Base-by-base conservation (phyloP, 2,329 filamentous ascomycete genomes). In the Colletotrichum chlorophyti region DNA sequence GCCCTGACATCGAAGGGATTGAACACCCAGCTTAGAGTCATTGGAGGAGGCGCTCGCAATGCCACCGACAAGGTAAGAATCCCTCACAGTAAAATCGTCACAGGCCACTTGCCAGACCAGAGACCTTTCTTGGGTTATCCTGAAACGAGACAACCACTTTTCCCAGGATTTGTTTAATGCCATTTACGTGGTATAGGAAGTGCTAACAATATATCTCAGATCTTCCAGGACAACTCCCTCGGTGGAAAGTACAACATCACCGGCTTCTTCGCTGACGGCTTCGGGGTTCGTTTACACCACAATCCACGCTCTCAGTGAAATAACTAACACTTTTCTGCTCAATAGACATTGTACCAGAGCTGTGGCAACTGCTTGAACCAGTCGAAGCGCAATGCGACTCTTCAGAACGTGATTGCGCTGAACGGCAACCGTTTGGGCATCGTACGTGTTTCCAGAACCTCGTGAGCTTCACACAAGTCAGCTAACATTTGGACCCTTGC, bases 241-340 rank as follows among this genome's bases (percentile, higher is more conserved):
- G 68, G 68, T 2, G 68, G 68, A 31, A 69, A 69, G 60, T 69
- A 69, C 45, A 69, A 69, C 43, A 69, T 69, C 45, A 69, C 68
- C 0, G 68, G 66, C 48, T 71, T 69, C 21, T 69, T 68, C 40
- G 68, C 68, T 1, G 60, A 69, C 31, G 55, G 58, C 2, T 69
- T 69, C 9, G 68, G 68, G 26, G 53, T 51, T 11, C 1, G 40
- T 50, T n/a, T n/a, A n/a, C n/a, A n/a, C n/a, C n/a, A n/a, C 38
- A n/a, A 45, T 14, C 0, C 17, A 12, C 12, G 3, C 17, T 3
- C 1, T 19, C 2, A 12, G 1, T 11, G 11, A 6, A 9, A 12
- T 3, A 5, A 11, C 42, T 45, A 15, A 45, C 1, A 1, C 19
- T 6, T 9, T 2, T n/a, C n/a, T n/a, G n/a, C n/a, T n/a, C 1